Evolutionary conservation across 768 basidiomycete species (phyloP).

Genomic region (Naganishia antarctica): DNA sequence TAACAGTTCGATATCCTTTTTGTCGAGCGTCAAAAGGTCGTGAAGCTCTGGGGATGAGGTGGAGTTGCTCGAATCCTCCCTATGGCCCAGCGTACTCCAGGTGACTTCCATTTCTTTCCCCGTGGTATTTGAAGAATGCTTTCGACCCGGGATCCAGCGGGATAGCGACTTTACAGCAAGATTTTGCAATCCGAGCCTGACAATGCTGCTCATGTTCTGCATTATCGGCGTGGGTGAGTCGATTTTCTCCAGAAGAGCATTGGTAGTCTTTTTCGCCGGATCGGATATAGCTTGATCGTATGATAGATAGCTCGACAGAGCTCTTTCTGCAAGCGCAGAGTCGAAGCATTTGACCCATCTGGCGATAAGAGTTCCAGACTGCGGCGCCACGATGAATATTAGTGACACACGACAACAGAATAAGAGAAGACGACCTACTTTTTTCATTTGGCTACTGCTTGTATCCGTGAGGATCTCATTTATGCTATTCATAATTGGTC

Average conservation of each 20-base stretch:
- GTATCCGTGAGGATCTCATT: not conserved
- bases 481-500: slow-evolving; percentile 3
- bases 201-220: not conserved
- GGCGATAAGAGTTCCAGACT: not conserved
- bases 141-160: slow-evolving; percentile 3
- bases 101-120: not conserved
- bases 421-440: not conserved
- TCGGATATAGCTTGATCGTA: not conserved
- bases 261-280: not conserved
- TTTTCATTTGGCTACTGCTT: not conserved
- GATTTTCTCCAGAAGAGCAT: not conserved
- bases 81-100: not conserved
- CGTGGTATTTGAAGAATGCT: not conserved
- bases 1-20: not conserved
- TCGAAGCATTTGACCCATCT: slow-evolving; percentile 15
- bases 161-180: not conserved
- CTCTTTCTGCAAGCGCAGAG: slow-evolving; percentile 2
- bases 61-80: not conserved
- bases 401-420: too few species aligned
- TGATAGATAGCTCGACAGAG: not conserved
- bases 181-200: not conserved
- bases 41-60: not conserved
- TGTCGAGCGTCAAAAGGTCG: too few species aligned
- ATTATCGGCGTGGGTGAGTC: not conserved
- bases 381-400: too few species aligned